Conservation (phyloP, 2,329 filamentous ascomycete genomes). For the Colletotrichum horii region DNA sequence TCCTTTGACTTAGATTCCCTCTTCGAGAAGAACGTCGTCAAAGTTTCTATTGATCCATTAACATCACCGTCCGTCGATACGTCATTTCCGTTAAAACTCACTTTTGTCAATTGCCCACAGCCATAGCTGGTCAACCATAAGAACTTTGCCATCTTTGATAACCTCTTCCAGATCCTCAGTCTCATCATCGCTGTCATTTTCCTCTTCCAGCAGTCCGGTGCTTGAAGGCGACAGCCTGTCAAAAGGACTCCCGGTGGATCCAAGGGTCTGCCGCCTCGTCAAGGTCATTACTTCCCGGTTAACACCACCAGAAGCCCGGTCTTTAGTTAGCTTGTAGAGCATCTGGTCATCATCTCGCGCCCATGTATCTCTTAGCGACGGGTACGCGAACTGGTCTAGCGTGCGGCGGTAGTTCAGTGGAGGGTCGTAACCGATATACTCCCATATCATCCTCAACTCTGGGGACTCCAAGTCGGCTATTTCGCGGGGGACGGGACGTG, state of each 20-base stretch:
- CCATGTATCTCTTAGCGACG: conserved; percentile 63
- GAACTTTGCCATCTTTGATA: conserved; percentile 58
- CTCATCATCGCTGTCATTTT: conserved; percentile 35
- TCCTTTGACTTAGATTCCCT: conserved; percentile 60
- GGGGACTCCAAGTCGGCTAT: conserved; percentile 60
- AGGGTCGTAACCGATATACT: conserved; percentile 64
- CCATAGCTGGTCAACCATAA: conserved; percentile 75
- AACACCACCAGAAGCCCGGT: conserved; percentile 32
- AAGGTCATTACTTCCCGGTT: conserved; percentile 20
- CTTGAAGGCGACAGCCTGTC: conserved; percentile 9
- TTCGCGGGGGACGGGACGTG: conserved; percentile 58
- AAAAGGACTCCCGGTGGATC: conserved; percentile 2
- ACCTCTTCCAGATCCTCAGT: conserved; percentile 35
- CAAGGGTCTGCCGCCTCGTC: conserved; percentile 15
- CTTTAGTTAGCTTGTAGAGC: conserved; percentile 69
- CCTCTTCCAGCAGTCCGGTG: conserved; percentile 18
- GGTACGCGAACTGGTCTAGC: conserved; percentile 68
- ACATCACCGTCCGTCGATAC: neutral
- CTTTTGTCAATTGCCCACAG: conserved; percentile 61
- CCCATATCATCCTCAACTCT: conserved; percentile 67
- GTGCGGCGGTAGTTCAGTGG: conserved; percentile 67
- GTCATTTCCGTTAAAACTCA: conserved; percentile 31
- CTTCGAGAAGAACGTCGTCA: conserved; percentile 61
- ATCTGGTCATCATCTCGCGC: conserved; percentile 70
- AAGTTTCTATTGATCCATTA: conserved; percentile 42